Conservation (phyloP, 2,329 filamentous ascomycete genomes). For the Sclerotinia glacialis region DNA sequence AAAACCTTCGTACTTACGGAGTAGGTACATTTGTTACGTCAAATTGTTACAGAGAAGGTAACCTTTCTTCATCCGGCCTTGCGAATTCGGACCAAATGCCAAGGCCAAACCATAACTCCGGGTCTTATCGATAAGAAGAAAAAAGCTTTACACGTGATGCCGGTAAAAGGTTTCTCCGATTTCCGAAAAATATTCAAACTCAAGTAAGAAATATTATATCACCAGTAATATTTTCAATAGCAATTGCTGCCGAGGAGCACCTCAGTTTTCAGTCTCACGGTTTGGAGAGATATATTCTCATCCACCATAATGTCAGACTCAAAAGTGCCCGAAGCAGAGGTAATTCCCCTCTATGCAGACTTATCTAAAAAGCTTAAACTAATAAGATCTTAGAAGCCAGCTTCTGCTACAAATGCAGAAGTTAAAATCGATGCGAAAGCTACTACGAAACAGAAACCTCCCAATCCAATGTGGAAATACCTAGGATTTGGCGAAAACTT, state of each 20-base stretch:
- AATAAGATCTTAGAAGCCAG: conserved; percentile 32
- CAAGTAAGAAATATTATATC: conserved; percentile 7
- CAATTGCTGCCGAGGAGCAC: conserved; percentile 6
- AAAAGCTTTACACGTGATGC: neutral
- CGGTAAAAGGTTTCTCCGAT: conserved; percentile 19
- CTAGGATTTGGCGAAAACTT: conserved; percentile 78
- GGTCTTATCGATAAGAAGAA: conserved; percentile 20
- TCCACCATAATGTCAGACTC: conserved; percentile 16
- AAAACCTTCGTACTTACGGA: neutral
- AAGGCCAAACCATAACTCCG: neutral
- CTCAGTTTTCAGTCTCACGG: neutral
- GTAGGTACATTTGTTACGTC: no score
- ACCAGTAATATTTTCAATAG: neutral
- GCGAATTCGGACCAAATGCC: conserved; percentile 5
- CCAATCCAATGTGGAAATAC: conserved; percentile 73
- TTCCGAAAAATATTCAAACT: conserved; percentile 13
- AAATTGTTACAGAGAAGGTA: neutral
- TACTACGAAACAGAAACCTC: conserved; percentile 47
- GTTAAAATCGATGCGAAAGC: conserved; percentile 39
- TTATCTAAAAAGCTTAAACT: conserved; percentile 12
- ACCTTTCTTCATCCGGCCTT: neutral
- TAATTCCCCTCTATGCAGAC: conserved; percentile 10
- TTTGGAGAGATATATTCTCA: neutral
- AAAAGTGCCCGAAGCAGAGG: conserved; percentile 28
- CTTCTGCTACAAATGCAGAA: conserved; percentile 39